Evolutionary conservation across 768 basidiomycete species (phyloP).

Genomic region (Phaeolepiota aurea): DNA sequence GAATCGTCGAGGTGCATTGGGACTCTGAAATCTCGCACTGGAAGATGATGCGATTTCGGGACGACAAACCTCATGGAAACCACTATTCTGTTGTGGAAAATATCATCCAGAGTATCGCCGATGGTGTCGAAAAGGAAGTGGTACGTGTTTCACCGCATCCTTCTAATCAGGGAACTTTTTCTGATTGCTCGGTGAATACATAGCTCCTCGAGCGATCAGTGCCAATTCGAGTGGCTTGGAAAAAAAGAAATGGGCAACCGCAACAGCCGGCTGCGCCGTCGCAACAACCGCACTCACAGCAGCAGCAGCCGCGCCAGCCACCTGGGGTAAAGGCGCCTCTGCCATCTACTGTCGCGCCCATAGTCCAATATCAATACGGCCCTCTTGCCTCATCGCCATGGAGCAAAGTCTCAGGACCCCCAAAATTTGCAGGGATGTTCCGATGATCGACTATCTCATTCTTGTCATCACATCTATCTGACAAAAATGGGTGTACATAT

Average conservation of each 20-base stretch:
- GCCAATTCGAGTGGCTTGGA: constrained; percentile 68
- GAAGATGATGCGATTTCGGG: constrained; percentile 89
- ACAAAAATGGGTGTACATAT: no score
- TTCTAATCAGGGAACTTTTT: background rate
- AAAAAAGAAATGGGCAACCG: constrained; percentile 44
- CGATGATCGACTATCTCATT: background rate
- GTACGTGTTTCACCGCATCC: constrained; percentile 50
- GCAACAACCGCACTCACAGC: constrained; percentile 15
- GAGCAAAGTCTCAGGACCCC: constrained; percentile 71
- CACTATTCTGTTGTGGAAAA: constrained; percentile 77
- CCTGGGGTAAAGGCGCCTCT: constrained; percentile 16
- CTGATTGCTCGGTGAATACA: background rate
- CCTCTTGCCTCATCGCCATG: constrained; percentile 54
- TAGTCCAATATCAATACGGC: constrained; percentile 48
- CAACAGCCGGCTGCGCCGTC: constrained; percentile 16
- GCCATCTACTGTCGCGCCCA: constrained; percentile 11
- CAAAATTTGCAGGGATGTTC: constrained; percentile 50
- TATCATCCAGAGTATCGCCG: constrained; percentile 85
- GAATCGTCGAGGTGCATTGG: constrained; percentile 94
- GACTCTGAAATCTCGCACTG: constrained; percentile 56
- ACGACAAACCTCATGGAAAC: constrained; percentile 93
- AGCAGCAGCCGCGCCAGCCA: constrained; percentile 14
- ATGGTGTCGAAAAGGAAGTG: constrained; percentile 85
- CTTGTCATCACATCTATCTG: background rate
- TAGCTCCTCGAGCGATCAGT: constrained; percentile 64